Base-by-base conservation (phyloP, 164 flowering plant genomes). In the Houttuynia cordata region DNA sequence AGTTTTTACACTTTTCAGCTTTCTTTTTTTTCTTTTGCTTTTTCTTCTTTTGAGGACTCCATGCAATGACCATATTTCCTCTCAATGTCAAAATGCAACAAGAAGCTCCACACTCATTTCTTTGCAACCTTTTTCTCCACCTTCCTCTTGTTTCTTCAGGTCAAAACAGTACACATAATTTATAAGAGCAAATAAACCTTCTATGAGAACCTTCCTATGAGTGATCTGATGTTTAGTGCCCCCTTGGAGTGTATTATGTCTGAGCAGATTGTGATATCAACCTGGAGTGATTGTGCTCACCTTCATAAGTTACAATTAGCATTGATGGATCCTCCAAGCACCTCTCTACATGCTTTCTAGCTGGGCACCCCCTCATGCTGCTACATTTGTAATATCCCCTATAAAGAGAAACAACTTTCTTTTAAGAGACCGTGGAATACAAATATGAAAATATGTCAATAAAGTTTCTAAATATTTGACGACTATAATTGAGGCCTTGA, bases 351-450 rank as follows among this genome's bases (percentile, higher is more conserved):
- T 90, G 97, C 75, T 90, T 90, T 74, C 97, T 85, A 22, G 97
- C 95, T 3, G 95, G 97, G 70, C 97, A 90, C 40, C 97, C 97
- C 72, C 95, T 80, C 85, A 83, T 79, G 77, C 89, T 87, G 77
- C 97, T 90, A 69, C 97, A 90, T 67, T 90, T 90, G 58, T 90
- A 90, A 70, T 90, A 90, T 68, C 97, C 97, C 80, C 97, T 90
- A 83, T 80, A 79, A 24, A 71, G 56, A 47, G 65, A 56, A 20
- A 53, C 17, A 17, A 14, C 17, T 45, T 45, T 45, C 5, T 45
- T 2, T 17, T 10, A 2, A 8, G 49, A 45, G 49, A 45, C 13
- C 12, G 1, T 45, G 13, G 8, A 45, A 45, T 45, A 45, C 17
- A 14, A 45, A 45, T 45, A 12, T 42, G 14, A 8, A 12, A 2